Base-by-base conservation (phyloP, 768 basidiomycete species). In the Leccinum imitatum region DNA sequence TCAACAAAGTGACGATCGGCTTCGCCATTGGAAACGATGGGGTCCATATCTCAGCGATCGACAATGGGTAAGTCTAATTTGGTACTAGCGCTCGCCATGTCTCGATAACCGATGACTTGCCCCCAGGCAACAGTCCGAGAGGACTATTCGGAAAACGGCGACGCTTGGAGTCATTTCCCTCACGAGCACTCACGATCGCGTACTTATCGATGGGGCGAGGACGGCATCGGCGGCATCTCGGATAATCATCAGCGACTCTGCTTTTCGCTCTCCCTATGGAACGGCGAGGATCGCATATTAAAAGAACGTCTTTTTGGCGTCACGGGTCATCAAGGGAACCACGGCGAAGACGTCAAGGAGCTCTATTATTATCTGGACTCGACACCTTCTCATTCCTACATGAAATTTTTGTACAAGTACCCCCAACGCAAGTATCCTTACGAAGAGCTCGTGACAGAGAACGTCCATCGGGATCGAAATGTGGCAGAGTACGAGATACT, bases 391-490 rank as follows among this genome's bases (percentile, higher is more conserved):
- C 97, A 99, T 69, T 97, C 95, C 6, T 99, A 98, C 82, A 98
- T 99, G 97, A 99, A 99, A 75, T 98, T 93, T 76, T 78, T 98
- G 58, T 99, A 99, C 85, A 99, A 99, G 74, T 99, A 99, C 67
- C 95, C 97, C 13, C 97, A 99, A 73, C 80, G 86, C 67, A 79
- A 82, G 35, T 99, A 84, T 75, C 97, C 97, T 1, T 99, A 99
- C 75, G 95, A 98, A 69, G 85, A 96, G 61, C 85, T 99, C 56
- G 90, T 97, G 13, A 76, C 80, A 50, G 95, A 99, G 77, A 95
- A 89, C 70, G 78, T 84, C 68, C 84, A 88, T 65, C 82, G 97
- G 51, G 84, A 84, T 66, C 84, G 97, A 50, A 87, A 97, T 59
- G 94, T 94, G 14, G 77, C 84, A 58, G 97, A 99, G 74, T 98